A percentile compares a stretch with the other conserved stretches of the same genome.
Conservation (phyloP, 2,329 filamentous ascomycete species). For the Exophiala calicioides region DNA sequence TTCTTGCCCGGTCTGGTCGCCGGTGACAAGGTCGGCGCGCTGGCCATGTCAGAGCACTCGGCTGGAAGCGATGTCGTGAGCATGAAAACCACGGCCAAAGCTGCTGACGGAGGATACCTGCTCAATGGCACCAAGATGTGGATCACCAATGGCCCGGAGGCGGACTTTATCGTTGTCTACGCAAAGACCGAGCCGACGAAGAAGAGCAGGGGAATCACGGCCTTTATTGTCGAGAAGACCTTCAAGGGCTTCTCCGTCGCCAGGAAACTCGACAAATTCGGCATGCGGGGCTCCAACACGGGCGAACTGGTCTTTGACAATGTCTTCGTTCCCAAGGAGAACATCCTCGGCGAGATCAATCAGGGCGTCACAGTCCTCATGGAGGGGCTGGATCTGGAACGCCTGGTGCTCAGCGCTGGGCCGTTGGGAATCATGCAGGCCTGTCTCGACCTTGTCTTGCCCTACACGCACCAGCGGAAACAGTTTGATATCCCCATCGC, state of each 20-base stretch:
- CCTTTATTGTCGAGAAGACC: conserved; percentile 77
- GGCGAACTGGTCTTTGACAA: conserved; percentile 89
- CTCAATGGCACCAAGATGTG: conserved; percentile 97
- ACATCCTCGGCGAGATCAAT: conserved; percentile 78
- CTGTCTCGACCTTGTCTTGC: conserved; percentile 78
- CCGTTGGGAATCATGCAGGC: conserved; percentile 95
- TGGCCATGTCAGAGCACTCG: conserved; percentile 93
- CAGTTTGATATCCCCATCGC: conserved; percentile 88
- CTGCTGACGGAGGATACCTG: conserved; percentile 79
- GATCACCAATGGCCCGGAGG: conserved; percentile 97
- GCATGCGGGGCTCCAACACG: conserved; percentile 96
- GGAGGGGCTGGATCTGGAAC: conserved; percentile 92
- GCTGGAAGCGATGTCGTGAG: conserved; percentile 91
- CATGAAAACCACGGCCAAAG: conserved; percentile 84
- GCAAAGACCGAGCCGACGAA: conserved; percentile 84
- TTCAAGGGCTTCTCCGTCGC: conserved; percentile 79
- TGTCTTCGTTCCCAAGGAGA: conserved; percentile 82
- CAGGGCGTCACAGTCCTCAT: conserved; percentile 87
- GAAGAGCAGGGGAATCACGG: conserved; percentile 88
- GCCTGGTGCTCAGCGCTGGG: conserved; percentile 86
- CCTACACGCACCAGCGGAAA: conserved; percentile 83
- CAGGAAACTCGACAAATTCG: conserved; percentile 93
- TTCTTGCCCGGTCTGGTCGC: conserved; percentile 80
- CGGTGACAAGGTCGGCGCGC: conserved; percentile 77
- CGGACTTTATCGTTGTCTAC: conserved; percentile 92